These are phyloP conservation scores for Cutaneotrichosporon spelunceum DNA, from an alignment of 1,284 basidiomycete species.

Conservation along the genomic window DNA sequence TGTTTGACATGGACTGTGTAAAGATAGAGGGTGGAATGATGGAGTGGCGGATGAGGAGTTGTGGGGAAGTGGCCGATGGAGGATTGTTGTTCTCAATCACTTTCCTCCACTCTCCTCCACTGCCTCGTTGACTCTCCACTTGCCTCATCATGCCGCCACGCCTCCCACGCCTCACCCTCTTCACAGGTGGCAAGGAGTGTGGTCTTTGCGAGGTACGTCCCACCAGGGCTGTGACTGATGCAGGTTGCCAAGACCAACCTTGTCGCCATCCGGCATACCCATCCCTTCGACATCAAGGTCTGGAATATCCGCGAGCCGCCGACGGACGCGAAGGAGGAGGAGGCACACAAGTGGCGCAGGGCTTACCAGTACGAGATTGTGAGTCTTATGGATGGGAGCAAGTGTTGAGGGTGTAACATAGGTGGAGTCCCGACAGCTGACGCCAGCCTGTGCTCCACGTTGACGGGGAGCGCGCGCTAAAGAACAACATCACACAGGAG, in stretches of 20 bases:
- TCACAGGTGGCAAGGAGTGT: conserved; percentile 51
- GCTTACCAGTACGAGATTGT: conserved; percentile 51
- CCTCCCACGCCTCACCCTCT: conserved; percentile 47
- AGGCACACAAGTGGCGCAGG: conserved; percentile 45
- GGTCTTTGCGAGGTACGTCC: conserved; percentile 47
- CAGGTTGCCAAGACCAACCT: conserved; percentile 48
- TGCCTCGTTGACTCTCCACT: background rate
- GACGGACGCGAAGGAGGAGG: conserved; percentile 26
- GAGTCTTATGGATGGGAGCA: no score
- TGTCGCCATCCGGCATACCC: conserved; percentile 31
- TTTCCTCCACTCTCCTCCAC: background rate
- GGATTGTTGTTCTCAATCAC: background rate
- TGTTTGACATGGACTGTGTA: background rate
- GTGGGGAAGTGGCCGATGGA: background rate
- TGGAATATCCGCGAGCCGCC: conserved; percentile 51
- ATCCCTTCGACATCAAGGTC: conserved; percentile 42
- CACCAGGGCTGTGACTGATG: background rate
- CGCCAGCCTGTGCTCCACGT: conserved; percentile 48
- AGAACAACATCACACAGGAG: conserved; percentile 43
- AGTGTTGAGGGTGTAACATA: no score
- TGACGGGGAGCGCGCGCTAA: conserved; percentile 41
- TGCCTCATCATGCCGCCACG: conserved; percentile 36
- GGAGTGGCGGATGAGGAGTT: background rate
- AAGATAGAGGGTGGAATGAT: background rate
- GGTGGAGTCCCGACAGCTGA: conserved; percentile 14